Evolutionary conservation across 495 filamentous ascomycete species (phyloP).

Genomic region (Penicillium salamii): DNA sequence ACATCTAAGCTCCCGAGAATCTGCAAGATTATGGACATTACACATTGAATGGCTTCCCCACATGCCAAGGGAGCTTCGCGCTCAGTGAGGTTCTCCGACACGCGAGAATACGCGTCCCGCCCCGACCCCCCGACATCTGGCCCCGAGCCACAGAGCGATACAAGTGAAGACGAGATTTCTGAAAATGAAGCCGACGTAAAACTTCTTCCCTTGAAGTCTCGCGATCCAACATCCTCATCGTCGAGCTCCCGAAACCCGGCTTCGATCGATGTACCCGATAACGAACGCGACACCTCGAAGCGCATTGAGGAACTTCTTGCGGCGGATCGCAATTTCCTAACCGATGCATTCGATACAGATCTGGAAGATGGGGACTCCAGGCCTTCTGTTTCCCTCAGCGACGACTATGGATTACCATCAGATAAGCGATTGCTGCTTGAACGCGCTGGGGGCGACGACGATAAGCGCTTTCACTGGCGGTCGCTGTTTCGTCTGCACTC

Average conservation of each 20-base stretch:
- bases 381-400: constrained; percentile 11
- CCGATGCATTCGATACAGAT: constrained; percentile 23
- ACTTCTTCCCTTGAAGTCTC: constrained; percentile 11
- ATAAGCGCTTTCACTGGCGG: constrained; percentile 4
- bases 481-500: constrained; percentile 8
- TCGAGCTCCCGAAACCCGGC: not conserved
- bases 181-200: constrained; percentile 19
- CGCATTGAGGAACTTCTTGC: constrained; percentile 19
- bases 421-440: constrained; percentile 8
- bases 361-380: constrained; percentile 19
- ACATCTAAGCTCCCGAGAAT: not conserved
- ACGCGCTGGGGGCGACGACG: not conserved
- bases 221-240: not conserved
- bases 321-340: constrained; percentile 7
- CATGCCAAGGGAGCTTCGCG: not conserved
- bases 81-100: not conserved
- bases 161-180: constrained; percentile 13
- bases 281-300: constrained; percentile 15
- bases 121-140: not conserved
- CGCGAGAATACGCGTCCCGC: not conserved
- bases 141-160: constrained; percentile 2
- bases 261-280: constrained; percentile 5
- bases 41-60: constrained; percentile 4
- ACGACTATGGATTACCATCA: constrained; percentile 20
- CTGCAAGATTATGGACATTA: constrained; percentile 1